Conservation (phyloP, 75 land plant species). For the Larix kaempferi region DNA sequence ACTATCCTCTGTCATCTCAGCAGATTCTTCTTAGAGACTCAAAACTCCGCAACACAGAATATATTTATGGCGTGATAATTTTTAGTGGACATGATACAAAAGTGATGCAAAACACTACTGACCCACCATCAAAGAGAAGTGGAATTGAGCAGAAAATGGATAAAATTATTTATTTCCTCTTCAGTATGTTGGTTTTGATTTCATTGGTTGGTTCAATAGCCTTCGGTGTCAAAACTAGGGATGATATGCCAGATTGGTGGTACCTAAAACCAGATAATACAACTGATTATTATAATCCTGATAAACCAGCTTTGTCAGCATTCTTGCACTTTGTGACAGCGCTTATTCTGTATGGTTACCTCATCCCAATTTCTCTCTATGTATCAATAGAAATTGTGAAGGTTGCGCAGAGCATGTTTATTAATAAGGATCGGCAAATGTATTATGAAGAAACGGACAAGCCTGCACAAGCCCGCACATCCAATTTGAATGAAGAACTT, state of each 20-base stretch:
- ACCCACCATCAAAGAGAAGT: slow-evolving; percentile 52
- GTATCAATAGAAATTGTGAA: slow-evolving; percentile 54
- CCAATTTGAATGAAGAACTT: slow-evolving; percentile 71
- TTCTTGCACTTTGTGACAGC: slow-evolving; percentile 50
- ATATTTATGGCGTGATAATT: slow-evolving; percentile 41
- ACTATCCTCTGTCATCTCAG: slow-evolving; percentile 39
- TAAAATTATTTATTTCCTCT: slow-evolving; percentile 36
- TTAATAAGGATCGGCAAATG: slow-evolving; percentile 53
- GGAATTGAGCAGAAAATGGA: slow-evolving; percentile 51
- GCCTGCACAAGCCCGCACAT: slow-evolving; percentile 71
- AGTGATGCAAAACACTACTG: slow-evolving; percentile 45
- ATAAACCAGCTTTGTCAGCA: slow-evolving; percentile 34
- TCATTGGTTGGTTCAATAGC: slow-evolving; percentile 38
- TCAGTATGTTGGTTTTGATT: slow-evolving; percentile 25
- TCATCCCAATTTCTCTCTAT: slow-evolving; percentile 51
- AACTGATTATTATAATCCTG: slow-evolving; percentile 30
- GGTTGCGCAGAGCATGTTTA: slow-evolving; percentile 49
- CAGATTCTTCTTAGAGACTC: slow-evolving; percentile 50
- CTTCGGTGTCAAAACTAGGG: slow-evolving; percentile 34
- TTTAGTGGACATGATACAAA: slow-evolving; percentile 58
- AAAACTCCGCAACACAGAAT: slow-evolving; percentile 45
- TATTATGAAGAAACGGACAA: slow-evolving; percentile 56
- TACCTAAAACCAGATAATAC: slow-evolving; percentile 44
- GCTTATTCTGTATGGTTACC: slow-evolving; percentile 40
- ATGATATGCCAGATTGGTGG: slow-evolving; percentile 43